Base-by-base conservation (phyloP, 2,329 filamentous ascomycete genomes). In the Diplodia intermedia region DNA sequence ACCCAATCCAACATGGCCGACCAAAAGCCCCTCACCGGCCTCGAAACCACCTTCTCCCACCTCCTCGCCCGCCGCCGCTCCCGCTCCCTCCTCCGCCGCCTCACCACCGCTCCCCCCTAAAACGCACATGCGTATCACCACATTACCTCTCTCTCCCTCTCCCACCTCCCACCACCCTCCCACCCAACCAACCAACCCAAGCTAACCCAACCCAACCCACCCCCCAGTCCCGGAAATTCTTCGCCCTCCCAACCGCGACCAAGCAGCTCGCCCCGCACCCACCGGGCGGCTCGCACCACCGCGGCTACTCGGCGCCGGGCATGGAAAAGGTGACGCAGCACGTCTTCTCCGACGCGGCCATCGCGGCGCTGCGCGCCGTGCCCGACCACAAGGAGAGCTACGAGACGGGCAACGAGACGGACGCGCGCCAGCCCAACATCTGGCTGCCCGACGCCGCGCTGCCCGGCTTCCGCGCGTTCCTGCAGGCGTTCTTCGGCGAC, bases 261-360 rank as follows among this genome's bases (percentile, higher is more conserved):
- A 82, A 82, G 56, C 73, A 77, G 70, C 71, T 77, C 26, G 77
- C 79, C 2, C 79, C 80, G 0, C 80, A 82, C 69, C 79, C 80
- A 1, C 74, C 76, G 18, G 77, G 76, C 18, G 77, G 77, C 11
- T 69, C 73, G 2, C 78, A 79, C 65, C 79, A 82, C 71, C 73
- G 80, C 15, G 80, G 79, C 29, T 82, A 81, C 70, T 80, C 78
- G 0, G 72, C 74, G 6, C 75, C 76, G 0, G 79, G 79, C 0
- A 52, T 77, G 14, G 79, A 81, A 67, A 79, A 80, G 66, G 77
- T 80, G 0, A 69, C 67, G 8, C 76, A 78, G 65, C 69, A 76
- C 60, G 53, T 63, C n/a, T 78, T 74, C 63, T 73, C 71, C 26
- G 66, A 66, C 0, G 70, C 69, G 0, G 69, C 72, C 26, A 50